A percentile compares a stretch with the other conserved stretches of the same genome.
phyloP scores from a whole-genome alignment of 768 basidiomycete genomes.

The Imleria badia region DNA sequence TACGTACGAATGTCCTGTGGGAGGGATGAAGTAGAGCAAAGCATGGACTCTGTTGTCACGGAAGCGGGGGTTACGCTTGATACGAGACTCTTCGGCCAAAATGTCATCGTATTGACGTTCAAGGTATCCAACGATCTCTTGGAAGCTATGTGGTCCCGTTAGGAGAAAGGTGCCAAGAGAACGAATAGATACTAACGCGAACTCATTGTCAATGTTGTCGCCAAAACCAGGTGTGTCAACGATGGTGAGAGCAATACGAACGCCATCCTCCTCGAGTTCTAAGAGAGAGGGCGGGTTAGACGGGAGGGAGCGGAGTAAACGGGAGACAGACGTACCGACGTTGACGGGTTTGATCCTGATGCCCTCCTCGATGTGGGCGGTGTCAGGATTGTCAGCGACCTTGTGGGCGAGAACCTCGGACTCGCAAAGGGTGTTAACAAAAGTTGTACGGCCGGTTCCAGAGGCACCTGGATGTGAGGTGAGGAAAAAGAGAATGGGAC shows the following conservation, averaged over 20 bases:
- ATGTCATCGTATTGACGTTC: slow-evolving; percentile 99
- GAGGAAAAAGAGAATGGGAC: not conserved
- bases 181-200: slow-evolving; percentile 64
- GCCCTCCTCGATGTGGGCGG: slow-evolving; percentile 91
- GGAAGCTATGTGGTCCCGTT: slow-evolving; percentile 59
- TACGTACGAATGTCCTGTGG: slow-evolving; percentile 94
- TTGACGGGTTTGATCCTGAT: slow-evolving; percentile 94
- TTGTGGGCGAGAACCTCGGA: slow-evolving; percentile 89
- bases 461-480: slow-evolving; percentile 73
- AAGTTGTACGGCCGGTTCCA: slow-evolving; percentile 96
- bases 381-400: slow-evolving; percentile 76
- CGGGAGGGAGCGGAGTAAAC: not conserved
- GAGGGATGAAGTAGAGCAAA: slow-evolving; percentile 96
- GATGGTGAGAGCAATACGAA: slow-evolving; percentile 95
- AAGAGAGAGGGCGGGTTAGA: slow-evolving; percentile 6
- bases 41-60: slow-evolving; percentile 97
- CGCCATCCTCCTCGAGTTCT: slow-evolving; percentile 99
- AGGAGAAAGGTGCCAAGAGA: slow-evolving; percentile 3
- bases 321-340: slow-evolving; percentile 58
- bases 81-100: slow-evolving; percentile 95
- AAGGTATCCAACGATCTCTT: slow-evolving; percentile 94
- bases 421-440: slow-evolving; percentile 99
- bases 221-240: slow-evolving; percentile 99
- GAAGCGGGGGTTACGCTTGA: slow-evolving; percentile 99
- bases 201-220: slow-evolving; percentile 98